A percentile compares a stretch with the other conserved stretches of the same genome.
Evolutionary conservation across 352 stramenopile genomes (phyloP).

Genomic region (Elongisporangium prolatum): DNA sequence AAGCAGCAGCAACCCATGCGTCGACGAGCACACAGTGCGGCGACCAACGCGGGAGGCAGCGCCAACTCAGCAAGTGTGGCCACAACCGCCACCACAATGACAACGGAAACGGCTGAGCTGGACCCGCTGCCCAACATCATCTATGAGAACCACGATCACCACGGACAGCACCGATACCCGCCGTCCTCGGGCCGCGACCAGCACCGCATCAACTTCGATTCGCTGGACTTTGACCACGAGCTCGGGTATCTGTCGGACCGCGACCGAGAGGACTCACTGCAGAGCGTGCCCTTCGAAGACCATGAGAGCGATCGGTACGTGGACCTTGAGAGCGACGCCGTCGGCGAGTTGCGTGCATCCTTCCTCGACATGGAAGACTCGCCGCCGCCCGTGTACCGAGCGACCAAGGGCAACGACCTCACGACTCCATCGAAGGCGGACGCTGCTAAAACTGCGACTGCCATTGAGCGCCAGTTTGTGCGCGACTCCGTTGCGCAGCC

Average conservation of each 20-base stretch:
- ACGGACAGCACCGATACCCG: constrained; percentile 18
- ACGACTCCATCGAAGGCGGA: constrained; percentile 37
- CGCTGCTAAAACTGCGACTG: constrained; percentile 35
- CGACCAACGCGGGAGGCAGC: constrained; percentile 16
- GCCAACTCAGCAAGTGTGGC: constrained; percentile 4
- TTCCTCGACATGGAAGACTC: constrained; percentile 3
- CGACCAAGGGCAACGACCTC: constrained; percentile 4
- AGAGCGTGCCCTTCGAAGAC: constrained; percentile 54
- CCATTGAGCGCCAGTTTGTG: constrained; percentile 69
- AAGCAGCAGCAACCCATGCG: constrained; percentile 81
- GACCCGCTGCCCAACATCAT: constrained; percentile 50
- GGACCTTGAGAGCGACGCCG: constrained; percentile 39
- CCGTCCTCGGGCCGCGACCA: constrained; percentile 47
- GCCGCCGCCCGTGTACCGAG: constrained; percentile 6
- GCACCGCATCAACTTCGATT: constrained; percentile 50
- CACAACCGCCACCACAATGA: constrained; percentile 1
- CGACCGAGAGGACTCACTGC: constrained; percentile 29
- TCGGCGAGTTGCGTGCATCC: constrained; percentile 1
- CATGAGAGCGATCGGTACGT: constrained; percentile 34
- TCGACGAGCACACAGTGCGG: constrained; percentile 62
- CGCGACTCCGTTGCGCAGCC: constrained; percentile 57
- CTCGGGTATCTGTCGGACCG: constrained; percentile 37
- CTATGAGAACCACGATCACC: constrained; percentile 38
- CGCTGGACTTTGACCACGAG: constrained; percentile 38
- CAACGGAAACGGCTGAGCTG: constrained; percentile 7